Evolutionary conservation across 2,329 filamentous ascomycete genomes (phyloP).

Genomic region (Hypoxylon sp.): DNA sequence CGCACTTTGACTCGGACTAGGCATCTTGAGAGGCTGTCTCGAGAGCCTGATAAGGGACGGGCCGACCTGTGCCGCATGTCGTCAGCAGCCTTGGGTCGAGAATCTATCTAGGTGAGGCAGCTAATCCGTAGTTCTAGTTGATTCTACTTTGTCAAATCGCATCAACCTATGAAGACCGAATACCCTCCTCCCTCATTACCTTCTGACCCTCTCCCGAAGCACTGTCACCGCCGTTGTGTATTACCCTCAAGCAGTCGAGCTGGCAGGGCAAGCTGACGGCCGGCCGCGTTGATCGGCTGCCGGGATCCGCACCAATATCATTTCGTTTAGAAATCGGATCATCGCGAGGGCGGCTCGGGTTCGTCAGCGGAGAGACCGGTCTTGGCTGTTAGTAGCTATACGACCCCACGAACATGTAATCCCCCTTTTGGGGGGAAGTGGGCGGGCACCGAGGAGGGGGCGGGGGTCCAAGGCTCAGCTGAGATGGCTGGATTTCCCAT

Average conservation of each 20-base stretch:
- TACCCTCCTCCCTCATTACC: slow-evolving; percentile 10
- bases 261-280: slow-evolving; percentile 23
- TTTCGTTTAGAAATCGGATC: slow-evolving; percentile 12
- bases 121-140: too few species aligned
- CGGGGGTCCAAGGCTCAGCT: slow-evolving; percentile 34
- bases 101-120: too few species aligned
- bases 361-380: slow-evolving; percentile 28
- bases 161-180: neutral
- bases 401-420: slow-evolving; percentile 32
- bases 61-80: slow-evolving; percentile 31
- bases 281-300: slow-evolving; percentile 16
- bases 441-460: neutral
- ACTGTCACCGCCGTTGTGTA: slow-evolving; percentile 22
- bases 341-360: slow-evolving; percentile 32
- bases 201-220: slow-evolving; percentile 11
- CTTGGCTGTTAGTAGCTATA: slow-evolving; percentile 33
- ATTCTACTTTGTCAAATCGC: neutral
- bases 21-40: slow-evolving; percentile 27
- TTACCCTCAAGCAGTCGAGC: slow-evolving; percentile 30
- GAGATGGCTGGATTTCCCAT: slow-evolving; percentile 31
- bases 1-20: slow-evolving; percentile 32
- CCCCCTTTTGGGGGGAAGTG: slow-evolving; percentile 1
- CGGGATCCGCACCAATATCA: slow-evolving; percentile 24
- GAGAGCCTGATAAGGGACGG: slow-evolving; percentile 35
- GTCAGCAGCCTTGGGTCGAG: slow-evolving; percentile 27